Evolutionary conservation across 2,329 filamentous ascomycete genomes (phyloP), one percentile per base, ranked within the genome.

Genomic region (Xylaria sp.): DNA sequence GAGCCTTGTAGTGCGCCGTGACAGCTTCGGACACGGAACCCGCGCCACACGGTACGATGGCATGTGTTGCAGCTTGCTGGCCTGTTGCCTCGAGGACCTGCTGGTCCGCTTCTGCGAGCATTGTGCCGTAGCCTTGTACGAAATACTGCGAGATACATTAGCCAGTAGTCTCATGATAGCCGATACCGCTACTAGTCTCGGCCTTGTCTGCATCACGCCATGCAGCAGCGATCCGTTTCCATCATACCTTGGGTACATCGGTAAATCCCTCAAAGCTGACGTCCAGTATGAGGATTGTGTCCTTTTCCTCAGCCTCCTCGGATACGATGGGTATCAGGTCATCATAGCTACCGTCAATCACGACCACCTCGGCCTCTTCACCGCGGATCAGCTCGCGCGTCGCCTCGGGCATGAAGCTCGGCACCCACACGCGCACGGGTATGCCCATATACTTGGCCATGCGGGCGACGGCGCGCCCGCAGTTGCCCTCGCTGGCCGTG

Each of bases 401-500:
- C 1, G 80, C 79, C 6, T 80, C 75, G 54, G 87, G 82, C 83
- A 93, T 88, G 28, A 82, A 84, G 0, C 75, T 75, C 0, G 92
- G 91, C 0, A 94, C 90, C 73, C 88, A 91, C 4, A 94, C 88
- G 18, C 82, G 81, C 0, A 85, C 85, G 0, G 81, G 75, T 0
- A 93, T 78, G 0, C 81, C 83, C 10, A 95, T 80, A 12, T 66
- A 83, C 50, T 80, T 82, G 0, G 86, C 90, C 88, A 94, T 93
- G 7, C 87, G 83, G 0, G 91, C 90, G 1, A 94, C 86, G 0
- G 93, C 92, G 1, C 92, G 83, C 0, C 93, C 92, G 83, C 92
- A 91, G 72, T 95, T 95, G 0, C 92, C 93, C 58, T 93, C 92
- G 0, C 91, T 93, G 1, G 90, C 89, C 0, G 91, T 88, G 50